phyloP scores from a whole-genome alignment of 371 early-diverging fungal genomes.

The Saksenaea vasiformis region DNA sequence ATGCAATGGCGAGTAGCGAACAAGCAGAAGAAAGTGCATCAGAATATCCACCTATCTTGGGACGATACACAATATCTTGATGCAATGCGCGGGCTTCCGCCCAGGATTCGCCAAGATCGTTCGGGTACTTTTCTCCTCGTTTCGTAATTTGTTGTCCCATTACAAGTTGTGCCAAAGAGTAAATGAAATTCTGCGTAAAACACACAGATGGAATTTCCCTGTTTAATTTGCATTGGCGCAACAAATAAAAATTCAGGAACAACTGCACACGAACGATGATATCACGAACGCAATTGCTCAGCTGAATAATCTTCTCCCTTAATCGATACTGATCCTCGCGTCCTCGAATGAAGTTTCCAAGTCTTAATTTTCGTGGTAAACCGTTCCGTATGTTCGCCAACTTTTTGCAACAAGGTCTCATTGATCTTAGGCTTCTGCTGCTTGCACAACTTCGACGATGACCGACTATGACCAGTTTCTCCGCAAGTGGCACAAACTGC shows the following conservation, averaged over 20 bases:
- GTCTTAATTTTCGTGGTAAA: too few species aligned
- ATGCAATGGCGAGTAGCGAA: neutral
- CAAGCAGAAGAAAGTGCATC: neutral
- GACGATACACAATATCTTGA: neutral
- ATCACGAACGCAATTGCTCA: neutral
- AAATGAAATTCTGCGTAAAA: neutral
- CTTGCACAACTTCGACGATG: too few species aligned
- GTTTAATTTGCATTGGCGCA: neutral
- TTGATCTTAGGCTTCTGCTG: too few species aligned
- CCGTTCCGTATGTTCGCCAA: too few species aligned
- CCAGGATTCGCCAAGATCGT: neutral
- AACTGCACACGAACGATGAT: neutral
- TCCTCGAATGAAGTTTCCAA: too few species aligned
- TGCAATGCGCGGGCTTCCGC: neutral
- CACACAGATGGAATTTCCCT: neutral
- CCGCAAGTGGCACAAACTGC: too few species aligned
- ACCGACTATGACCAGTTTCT: too few species aligned
- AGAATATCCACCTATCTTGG: neutral
- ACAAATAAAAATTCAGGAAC: neutral
- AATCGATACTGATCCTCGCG: neutral
- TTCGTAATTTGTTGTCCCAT: neutral
- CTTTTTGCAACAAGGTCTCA: too few species aligned
- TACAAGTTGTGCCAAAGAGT: neutral
- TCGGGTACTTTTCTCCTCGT: neutral
- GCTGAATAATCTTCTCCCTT: neutral